Evolutionary conservation across 495 filamentous ascomycete species (phyloP).

Genomic region (Viridothelium virens): DNA sequence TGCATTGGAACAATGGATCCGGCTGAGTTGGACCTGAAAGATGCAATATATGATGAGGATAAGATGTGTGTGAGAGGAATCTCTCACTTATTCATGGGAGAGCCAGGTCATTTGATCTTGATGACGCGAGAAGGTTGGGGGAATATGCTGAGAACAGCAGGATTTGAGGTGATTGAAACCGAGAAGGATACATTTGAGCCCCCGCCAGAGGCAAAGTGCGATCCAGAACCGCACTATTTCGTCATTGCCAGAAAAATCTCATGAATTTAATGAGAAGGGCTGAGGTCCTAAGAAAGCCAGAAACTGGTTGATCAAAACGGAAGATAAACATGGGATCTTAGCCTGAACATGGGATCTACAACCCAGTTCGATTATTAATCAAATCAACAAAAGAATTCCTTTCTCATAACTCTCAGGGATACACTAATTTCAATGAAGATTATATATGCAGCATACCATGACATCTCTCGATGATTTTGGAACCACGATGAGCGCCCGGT

Average conservation of each 20-base stretch:
- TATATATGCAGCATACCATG: no score
- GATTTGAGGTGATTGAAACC: neutral
- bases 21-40: neutral
- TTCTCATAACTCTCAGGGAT: no score
- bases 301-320: no score
- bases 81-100: neutral
- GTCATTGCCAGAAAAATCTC: neutral
- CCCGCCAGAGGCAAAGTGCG: neutral
- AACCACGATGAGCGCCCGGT: no score
- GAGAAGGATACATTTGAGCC: neutral
- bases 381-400: no score
- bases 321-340: no score
- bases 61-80: neutral
- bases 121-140: neutral
- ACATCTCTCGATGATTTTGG: no score
- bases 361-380: no score
- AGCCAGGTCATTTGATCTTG: neutral
- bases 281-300: no score
- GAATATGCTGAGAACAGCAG: neutral
- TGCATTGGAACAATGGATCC: slow-evolving; percentile 8
- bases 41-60: neutral
- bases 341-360: no score
- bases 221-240: slow-evolving; percentile 9
- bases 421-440: no score
- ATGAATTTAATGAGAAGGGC: neutral